These are phyloP conservation scores for Yamadazyma membranifaciens DNA, from an alignment of 1,139 yeast species.

Conservation along the genomic window DNA sequence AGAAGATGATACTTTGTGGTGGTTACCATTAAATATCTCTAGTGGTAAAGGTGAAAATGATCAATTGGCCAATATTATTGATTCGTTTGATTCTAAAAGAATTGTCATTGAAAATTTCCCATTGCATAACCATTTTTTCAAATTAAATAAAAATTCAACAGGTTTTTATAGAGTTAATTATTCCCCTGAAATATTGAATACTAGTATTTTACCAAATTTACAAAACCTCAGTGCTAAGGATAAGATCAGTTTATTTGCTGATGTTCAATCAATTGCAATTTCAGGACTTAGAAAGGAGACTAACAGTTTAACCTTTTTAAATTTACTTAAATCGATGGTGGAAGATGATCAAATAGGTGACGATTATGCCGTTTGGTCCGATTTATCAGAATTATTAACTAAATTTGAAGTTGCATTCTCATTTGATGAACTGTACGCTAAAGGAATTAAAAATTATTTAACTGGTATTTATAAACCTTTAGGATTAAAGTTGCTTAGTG, in stretches of 20 bases:
- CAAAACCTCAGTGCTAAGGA: slow-evolving; percentile 53
- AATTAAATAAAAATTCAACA: slow-evolving; percentile 59
- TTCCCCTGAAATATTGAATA: slow-evolving; percentile 45
- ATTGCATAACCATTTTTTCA: slow-evolving; percentile 38
- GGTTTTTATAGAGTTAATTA: slow-evolving; percentile 73
- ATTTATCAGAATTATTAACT: slow-evolving; percentile 47
- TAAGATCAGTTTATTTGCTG: slow-evolving; percentile 67
- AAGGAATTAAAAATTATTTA: slow-evolving; percentile 40
- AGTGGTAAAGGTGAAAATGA: slow-evolving; percentile 20
- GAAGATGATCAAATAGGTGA: slow-evolving; percentile 42
- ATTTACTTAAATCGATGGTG: slow-evolving; percentile 43
- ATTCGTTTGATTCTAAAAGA: slow-evolving; percentile 23
- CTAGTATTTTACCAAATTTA: slow-evolving; percentile 43
- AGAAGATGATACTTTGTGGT: slow-evolving; percentile 72
- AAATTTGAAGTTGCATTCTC: slow-evolving; percentile 47
- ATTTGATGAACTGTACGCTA: slow-evolving; percentile 39
- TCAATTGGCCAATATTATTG: slow-evolving; percentile 10
- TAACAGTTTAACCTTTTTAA: slow-evolving; percentile 44
- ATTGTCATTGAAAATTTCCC: slow-evolving; percentile 24
- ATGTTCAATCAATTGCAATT: slow-evolving; percentile 56
- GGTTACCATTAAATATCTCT: slow-evolving; percentile 63
- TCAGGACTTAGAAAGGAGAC: slow-evolving; percentile 54
- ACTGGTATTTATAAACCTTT: slow-evolving; percentile 31
- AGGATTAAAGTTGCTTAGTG: slow-evolving; percentile 35
- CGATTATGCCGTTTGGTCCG: slow-evolving; percentile 64